Evolutionary conservation across 345 rosid species (phyloP), one percentile per base, ranked within the genome.

Genomic region (Cardamine chenopodiifolia): DNA sequence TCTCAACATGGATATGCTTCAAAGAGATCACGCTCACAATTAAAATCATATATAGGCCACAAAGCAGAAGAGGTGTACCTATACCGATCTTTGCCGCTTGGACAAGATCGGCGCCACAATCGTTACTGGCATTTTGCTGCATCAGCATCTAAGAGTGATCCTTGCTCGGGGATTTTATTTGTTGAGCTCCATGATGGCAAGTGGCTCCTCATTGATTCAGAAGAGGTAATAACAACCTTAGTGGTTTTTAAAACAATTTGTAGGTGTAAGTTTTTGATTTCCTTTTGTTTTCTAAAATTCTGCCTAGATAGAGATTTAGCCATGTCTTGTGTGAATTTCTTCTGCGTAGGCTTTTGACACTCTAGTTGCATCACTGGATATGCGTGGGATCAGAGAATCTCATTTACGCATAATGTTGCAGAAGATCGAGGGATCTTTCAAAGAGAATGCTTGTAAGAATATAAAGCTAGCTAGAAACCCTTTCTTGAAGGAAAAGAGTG

Each of bases 71-170:
- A 96, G 85, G 89, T 87, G 69, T 89, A 89, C 80, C 88, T 84
- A 12, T 96, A 90, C 78, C 84, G 97, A 85, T 96, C 99, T 75
- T 85, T 96, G 83, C 98, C 99, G 29, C 95, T 96, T 54, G 99
- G 99, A 74, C 97, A 88, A 82, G 99, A 96, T 80, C 91, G 99
- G n/a, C 85, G 95, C 77, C 90, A 86, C 63, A 92, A 96, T 76
- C 87, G 97, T 64, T 96, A 96, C 79, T 96, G 98, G 98, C 98
- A 85, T 74, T 92, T 90, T 83, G 93, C 89, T 74, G 90, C 96
- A 58, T 89, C 97, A 40, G 87, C 95, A 57, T 90, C 98, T 25
- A 83, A 71, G 74, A 92, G 81, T 79, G 99, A 96, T 83, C 97
- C 99, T 59, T 89, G 85, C 78, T 88, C 96, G 52, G 96, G 98